Evolutionary conservation across 2,329 filamentous ascomycete species (phyloP).

Genomic region (Aspergillus spinulosporus): DNA sequence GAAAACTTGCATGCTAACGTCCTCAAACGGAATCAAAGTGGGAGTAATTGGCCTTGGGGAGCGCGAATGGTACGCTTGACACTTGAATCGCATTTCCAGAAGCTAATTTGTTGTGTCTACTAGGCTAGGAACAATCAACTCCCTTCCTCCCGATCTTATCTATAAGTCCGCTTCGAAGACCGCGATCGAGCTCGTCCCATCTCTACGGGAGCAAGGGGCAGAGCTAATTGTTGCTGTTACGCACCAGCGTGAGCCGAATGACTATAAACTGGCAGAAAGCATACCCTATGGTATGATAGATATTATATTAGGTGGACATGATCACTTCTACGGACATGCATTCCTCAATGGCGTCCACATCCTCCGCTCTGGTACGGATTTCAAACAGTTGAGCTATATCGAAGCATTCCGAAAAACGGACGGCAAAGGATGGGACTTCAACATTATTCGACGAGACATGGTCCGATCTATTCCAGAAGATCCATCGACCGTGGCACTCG

Average conservation of each 20-base stretch:
- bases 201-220: constrained; percentile 72
- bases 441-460: constrained; percentile 73
- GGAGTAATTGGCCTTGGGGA: constrained; percentile 84
- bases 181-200: constrained; percentile 72
- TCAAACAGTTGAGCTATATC: constrained; percentile 88
- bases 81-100: background rate
- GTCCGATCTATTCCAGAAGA: constrained; percentile 68
- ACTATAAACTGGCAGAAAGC: constrained; percentile 78
- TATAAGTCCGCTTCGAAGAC: constrained; percentile 77
- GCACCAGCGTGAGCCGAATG: constrained; percentile 85
- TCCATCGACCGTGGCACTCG: constrained; percentile 59
- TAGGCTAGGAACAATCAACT: constrained; percentile 80
- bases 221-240: constrained; percentile 81
- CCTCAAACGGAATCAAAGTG: constrained; percentile 81
- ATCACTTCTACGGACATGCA: constrained; percentile 81
- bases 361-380: constrained; percentile 84
- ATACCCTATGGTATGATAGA: constrained; percentile 72
- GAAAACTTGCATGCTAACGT: constrained; percentile 73
- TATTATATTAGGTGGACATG: constrained; percentile 83
- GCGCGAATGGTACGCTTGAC: constrained; percentile 65
- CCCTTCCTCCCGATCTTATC: constrained; percentile 75
- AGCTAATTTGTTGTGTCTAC: background rate
- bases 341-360: constrained; percentile 78
- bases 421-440: constrained; percentile 69
- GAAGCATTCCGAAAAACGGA: constrained; percentile 65